Percentiles rank a stretch among this genome's conserved stretches.
Conservation (phyloP, 305 asterid genomes). For the Andrographis paniculata region DNA sequence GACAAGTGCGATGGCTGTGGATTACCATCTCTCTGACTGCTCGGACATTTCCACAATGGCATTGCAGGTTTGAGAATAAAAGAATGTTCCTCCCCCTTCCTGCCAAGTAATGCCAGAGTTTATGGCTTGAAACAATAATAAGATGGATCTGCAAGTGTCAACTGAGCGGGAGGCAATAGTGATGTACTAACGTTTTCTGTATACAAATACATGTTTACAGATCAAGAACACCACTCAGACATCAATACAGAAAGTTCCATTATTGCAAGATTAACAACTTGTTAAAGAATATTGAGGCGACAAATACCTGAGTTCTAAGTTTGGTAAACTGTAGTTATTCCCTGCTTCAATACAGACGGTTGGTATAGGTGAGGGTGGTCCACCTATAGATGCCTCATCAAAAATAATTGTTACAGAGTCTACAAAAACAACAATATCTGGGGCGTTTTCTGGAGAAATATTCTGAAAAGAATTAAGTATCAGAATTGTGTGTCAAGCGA, state of each 20-base stretch:
- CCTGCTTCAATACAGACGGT: conserved; percentile 91
- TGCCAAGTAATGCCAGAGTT: too few relatives aligned
- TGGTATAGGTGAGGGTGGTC: conserved; percentile 65
- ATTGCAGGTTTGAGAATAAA: conserved; percentile 84
- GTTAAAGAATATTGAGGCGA: neutral
- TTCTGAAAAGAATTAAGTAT: conserved; percentile 86
- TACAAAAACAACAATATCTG: conserved; percentile 66
- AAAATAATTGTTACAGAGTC: conserved; percentile 78
- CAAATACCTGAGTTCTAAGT: conserved; percentile 79
- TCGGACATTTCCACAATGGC: conserved; percentile 45
- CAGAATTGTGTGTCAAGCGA: too few relatives aligned
- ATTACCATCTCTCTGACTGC: conserved; percentile 28
- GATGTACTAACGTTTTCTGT: too few relatives aligned
- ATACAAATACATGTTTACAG: neutral
- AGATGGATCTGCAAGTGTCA: too few relatives aligned
- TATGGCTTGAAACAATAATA: too few relatives aligned
- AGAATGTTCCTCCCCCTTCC: conserved; percentile 99
- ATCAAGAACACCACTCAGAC: neutral
- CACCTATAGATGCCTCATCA: conserved; percentile 90
- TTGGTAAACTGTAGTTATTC: conserved; percentile 64
- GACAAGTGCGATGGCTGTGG: conserved; percentile 29
- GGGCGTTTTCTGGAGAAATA: conserved; percentile 66
- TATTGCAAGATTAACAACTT: neutral
- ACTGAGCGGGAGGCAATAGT: too few relatives aligned
- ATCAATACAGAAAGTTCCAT: neutral